Evolutionary conservation across 2,329 filamentous ascomycete genomes (phyloP).

Genomic region (Botryotinia globosa): DNA sequence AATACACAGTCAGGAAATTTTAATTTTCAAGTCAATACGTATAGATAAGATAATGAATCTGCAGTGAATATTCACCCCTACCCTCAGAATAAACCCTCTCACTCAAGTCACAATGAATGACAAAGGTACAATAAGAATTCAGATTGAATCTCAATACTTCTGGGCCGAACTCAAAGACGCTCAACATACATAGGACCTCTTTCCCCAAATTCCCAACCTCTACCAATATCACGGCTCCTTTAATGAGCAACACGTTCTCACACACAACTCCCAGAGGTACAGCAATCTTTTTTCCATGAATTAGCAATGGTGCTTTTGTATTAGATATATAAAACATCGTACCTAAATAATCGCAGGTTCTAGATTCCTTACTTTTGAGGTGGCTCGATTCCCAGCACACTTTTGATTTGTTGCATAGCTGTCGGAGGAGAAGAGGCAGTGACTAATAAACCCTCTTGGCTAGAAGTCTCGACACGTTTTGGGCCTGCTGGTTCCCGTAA

Average conservation of each 20-base stretch:
- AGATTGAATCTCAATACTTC: background rate
- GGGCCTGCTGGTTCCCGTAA: background rate
- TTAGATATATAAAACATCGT: background rate
- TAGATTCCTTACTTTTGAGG: slow-evolving; percentile 1
- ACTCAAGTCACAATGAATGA: background rate
- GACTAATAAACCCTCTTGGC: background rate
- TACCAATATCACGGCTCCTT: background rate
- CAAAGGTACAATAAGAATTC: background rate
- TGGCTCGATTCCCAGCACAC: background rate
- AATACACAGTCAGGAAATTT: background rate
- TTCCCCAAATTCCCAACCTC: background rate
- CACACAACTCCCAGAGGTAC: background rate
- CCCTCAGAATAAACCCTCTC: background rate
- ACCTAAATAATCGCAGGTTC: background rate
- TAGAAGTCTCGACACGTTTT: background rate
- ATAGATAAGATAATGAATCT: background rate
- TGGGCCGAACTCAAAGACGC: background rate
- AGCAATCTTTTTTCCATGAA: background rate
- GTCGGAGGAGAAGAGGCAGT: background rate
- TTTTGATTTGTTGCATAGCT: background rate
- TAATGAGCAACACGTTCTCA: background rate
- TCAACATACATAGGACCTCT: background rate
- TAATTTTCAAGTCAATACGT: background rate
- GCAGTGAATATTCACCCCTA: background rate
- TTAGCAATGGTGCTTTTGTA: background rate